Base-by-base conservation (phyloP, 257 asterid species). In the Paulownia fortunei region DNA sequence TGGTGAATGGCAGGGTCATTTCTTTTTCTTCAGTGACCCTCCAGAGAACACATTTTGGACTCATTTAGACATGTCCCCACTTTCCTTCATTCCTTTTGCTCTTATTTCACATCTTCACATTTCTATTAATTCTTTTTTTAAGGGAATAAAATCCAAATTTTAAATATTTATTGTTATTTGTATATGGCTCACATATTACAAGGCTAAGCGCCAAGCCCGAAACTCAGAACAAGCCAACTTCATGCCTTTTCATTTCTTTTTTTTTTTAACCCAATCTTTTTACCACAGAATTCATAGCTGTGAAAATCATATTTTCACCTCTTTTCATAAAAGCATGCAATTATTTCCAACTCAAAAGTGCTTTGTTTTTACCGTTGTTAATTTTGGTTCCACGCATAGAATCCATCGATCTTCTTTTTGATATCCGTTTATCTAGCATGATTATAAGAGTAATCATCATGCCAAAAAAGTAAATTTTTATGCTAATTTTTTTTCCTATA, bases 1-100 rank as follows among this genome's bases (percentile, higher is more conserved):
- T 80, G 52, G 78, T 26, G 32, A 63, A 54, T 83, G 87, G 83
- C 87, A 74, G 88, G 27, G 84, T 78, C 63, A 73, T 78, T 68
- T 84, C 82, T 81, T 82, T 88, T 82, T 89, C 90, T 77, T 55
- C 27, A n/a, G n/a, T n/a, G n/a, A n/a, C n/a, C n/a, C n/a, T n/a
- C n/a, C n/a, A 81, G 86, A 82, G 74, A 81, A 87, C 90, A 84
- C 18, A 65, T 70, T 74, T 87, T 87, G 83, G 82, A 87, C 84
- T 78, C 81, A 80, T 85, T 75, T 59, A 58, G 78, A 80, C 86
- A 72, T 79, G 86, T 81, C 88, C 85, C 86, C 62, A 79, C 87
- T 73, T 78, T 46, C 62, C 55, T 76, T 82, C 86, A 80, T 76
- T 65, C 83, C 87, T 87, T 75, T 80, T 81, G 81, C 80, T 80